A percentile compares a stretch with the other conserved stretches of the same genome.
Conservation (phyloP, 2,329 filamentous ascomycete genomes). For the Aspergillus aculeatinus region DNA sequence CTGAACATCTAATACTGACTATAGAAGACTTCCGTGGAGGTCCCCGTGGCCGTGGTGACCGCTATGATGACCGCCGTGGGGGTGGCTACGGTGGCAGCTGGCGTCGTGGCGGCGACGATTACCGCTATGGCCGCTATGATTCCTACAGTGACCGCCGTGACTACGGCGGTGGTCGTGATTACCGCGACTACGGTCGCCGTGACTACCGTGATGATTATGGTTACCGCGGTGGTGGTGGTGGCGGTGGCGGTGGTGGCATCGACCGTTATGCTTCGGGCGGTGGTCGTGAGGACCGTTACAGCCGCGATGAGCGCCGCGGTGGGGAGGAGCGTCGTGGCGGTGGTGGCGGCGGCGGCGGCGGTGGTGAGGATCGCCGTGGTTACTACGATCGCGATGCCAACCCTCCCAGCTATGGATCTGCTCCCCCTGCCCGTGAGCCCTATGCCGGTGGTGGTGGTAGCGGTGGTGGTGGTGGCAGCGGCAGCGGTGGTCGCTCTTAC, state of each 20-base stretch:
- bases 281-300: conserved; percentile 46
- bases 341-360: conserved; percentile 46
- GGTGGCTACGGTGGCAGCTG: conserved; percentile 52
- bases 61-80: conserved; percentile 56
- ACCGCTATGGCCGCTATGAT: conserved; percentile 48
- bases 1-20: conserved; percentile 2
- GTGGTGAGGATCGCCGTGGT: conserved; percentile 53
- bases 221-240: conserved; percentile 40
- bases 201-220: conserved; percentile 47
- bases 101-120: conserved; percentile 46
- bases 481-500: conserved; percentile 35
- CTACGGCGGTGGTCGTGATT: conserved; percentile 46
- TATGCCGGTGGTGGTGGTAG: conserved; percentile 25
- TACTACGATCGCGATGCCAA: conserved; percentile 58
- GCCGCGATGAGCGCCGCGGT: conserved; percentile 52
- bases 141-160: conserved; percentile 47
- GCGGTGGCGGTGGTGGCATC: conserved; percentile 38
- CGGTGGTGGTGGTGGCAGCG: conserved; percentile 20
- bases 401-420: conserved; percentile 45
- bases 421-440: conserved; percentile 37
- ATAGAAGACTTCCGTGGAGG: conserved; percentile 40
- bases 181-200: conserved; percentile 51
- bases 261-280: conserved; percentile 45
- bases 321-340: conserved; percentile 45
- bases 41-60: conserved; percentile 47